phyloP scores from a whole-genome alignment of 805 yeast species.

The Myxozyma melibiosi region DNA sequence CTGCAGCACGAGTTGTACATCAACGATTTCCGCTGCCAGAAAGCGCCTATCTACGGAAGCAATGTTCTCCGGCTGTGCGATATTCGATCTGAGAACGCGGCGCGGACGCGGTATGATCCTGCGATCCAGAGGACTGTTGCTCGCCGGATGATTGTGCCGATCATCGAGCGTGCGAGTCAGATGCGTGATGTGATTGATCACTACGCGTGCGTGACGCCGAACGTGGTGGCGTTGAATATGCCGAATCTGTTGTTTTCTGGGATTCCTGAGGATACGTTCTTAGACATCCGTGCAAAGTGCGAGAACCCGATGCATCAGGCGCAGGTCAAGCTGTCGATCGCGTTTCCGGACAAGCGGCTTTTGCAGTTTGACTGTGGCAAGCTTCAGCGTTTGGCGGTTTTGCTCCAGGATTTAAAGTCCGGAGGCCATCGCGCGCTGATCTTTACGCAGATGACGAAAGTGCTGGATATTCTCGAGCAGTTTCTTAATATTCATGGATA shows the following conservation, averaged over 20 bases:
- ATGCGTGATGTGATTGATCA: slow-evolving; percentile 63
- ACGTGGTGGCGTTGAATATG: slow-evolving; percentile 76
- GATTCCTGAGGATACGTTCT: slow-evolving; percentile 37
- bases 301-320: slow-evolving; percentile 71
- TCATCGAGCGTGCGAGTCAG: slow-evolving; percentile 41
- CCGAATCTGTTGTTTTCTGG: slow-evolving; percentile 38
- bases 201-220: slow-evolving; percentile 86
- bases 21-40: slow-evolving; percentile 65
- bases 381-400: slow-evolving; percentile 75
- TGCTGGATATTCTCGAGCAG: slow-evolving; percentile 87
- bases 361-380: slow-evolving; percentile 97
- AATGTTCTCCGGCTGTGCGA: slow-evolving; percentile 12
- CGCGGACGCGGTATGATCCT: slow-evolving; percentile 1
- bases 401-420: slow-evolving; percentile 75
- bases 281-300: slow-evolving; percentile 25
- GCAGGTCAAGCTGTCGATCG: slow-evolving; percentile 85
- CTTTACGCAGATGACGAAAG: slow-evolving; percentile 98
- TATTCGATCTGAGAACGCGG: not conserved
- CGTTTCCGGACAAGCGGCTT: slow-evolving; percentile 92
- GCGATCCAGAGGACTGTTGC: slow-evolving; percentile 5
- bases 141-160: slow-evolving; percentile 20
- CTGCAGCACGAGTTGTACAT: slow-evolving; percentile 61
- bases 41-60: slow-evolving; percentile 66
- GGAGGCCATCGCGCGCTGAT: slow-evolving; percentile 93
- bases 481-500: slow-evolving; percentile 93